Evolutionary conservation across 2,329 filamentous ascomycete species (phyloP).

Genomic region (Graphilbum sp.): DNA sequence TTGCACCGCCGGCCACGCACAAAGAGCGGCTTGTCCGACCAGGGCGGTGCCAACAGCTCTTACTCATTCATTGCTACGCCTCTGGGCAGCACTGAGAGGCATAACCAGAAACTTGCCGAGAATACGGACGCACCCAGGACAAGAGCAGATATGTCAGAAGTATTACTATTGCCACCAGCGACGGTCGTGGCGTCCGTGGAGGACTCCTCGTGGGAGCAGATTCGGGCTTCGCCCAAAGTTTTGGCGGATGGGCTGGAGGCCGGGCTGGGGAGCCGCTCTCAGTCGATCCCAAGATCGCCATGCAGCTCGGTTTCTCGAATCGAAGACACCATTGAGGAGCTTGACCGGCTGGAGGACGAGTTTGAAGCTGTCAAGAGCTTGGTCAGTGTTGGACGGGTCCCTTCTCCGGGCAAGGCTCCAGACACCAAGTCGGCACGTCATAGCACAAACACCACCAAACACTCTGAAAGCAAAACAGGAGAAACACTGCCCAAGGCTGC

Average conservation of each 20-base stretch:
- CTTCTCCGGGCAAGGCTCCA: conserved; percentile 16
- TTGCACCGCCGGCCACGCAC: conserved; percentile 20
- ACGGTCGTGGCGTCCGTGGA: background rate
- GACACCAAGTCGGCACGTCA: no score
- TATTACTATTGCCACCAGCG: background rate
- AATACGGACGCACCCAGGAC: background rate
- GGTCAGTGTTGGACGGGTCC: conserved; percentile 17
- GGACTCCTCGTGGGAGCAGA: background rate
- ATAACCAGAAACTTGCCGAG: background rate
- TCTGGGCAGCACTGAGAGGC: conserved; percentile 10
- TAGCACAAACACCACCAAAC: conserved; percentile 21
- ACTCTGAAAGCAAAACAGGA: conserved; percentile 16
- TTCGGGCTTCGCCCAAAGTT: conserved; percentile 2
- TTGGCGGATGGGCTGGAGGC: background rate
- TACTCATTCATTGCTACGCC: conserved; percentile 32
- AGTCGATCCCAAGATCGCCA: conserved; percentile 5
- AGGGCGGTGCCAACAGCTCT: conserved; percentile 17
- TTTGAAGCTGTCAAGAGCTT: conserved; percentile 35
- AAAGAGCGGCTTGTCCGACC: conserved; percentile 10
- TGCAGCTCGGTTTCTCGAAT: conserved; percentile 24
- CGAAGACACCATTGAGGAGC: conserved; percentile 46
- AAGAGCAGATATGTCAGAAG: background rate
- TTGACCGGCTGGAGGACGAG: conserved; percentile 45
- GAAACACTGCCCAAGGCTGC: conserved; percentile 14
- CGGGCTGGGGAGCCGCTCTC: background rate